These are phyloP conservation scores for Fomitopsis palustris DNA, from an alignment of 1,284 basidiomycete genomes.

Conservation along the genomic window DNA sequence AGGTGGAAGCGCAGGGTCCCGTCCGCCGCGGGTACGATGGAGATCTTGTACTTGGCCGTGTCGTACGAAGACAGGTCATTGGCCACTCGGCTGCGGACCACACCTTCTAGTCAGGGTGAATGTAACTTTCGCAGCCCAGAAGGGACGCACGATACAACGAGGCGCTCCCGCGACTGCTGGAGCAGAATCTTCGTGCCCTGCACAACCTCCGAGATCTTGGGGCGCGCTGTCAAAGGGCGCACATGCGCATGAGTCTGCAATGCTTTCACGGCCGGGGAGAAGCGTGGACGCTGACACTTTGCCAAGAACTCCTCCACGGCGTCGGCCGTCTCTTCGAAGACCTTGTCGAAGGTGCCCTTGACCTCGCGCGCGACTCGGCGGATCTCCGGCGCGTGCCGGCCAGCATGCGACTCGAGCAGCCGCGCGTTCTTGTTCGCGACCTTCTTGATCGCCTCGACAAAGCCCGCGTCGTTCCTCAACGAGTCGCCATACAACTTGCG, in stretches of 20 bases:
- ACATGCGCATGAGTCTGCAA: not conserved
- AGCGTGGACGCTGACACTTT: slow-evolving; percentile 59
- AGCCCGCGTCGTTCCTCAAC: slow-evolving; percentile 90
- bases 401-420: slow-evolving; percentile 63
- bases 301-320: slow-evolving; percentile 91
- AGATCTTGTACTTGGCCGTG: slow-evolving; percentile 72
- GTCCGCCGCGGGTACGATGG: slow-evolving; percentile 51
- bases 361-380: slow-evolving; percentile 85
- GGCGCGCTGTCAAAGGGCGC: slow-evolving; percentile 37
- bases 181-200: slow-evolving; percentile 90
- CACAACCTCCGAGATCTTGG: slow-evolving; percentile 75
- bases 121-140: not conserved
- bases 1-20: slow-evolving; percentile 74
- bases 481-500: slow-evolving; percentile 91
- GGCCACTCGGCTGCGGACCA: slow-evolving; percentile 66
- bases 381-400: slow-evolving; percentile 72
- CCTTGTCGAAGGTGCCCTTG: slow-evolving; percentile 91
- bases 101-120: not conserved
- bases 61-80: slow-evolving; percentile 81
- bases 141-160: slow-evolving; percentile 78
- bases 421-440: slow-evolving; percentile 82
- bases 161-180: slow-evolving; percentile 85
- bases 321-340: slow-evolving; percentile 88
- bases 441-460: slow-evolving; percentile 94
- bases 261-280: not conserved